Conservation (phyloP, 768 basidiomycete genomes). For the Auriculariales sp. region DNA sequence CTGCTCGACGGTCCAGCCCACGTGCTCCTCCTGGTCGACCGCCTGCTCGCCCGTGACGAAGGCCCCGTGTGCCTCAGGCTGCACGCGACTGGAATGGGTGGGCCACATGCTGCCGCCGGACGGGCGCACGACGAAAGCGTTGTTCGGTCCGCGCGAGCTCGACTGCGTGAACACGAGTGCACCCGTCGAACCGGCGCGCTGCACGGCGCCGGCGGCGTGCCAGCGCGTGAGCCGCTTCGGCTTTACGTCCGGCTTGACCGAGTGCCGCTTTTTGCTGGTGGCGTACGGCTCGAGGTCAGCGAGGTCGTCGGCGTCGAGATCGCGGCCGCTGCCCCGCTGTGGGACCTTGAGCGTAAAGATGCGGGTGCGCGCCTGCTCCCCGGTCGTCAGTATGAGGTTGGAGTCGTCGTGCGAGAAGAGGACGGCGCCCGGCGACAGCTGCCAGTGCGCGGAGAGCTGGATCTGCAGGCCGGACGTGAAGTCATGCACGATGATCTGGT, state of each 20-base stretch:
- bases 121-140: conserved; percentile 48
- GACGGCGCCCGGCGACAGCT: conserved; percentile 54
- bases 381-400: conserved; percentile 58
- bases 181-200: conserved; percentile 35
- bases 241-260: not conserved
- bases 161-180: conserved; percentile 60
- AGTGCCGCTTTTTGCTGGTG: conserved; percentile 8
- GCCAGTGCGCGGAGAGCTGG: conserved; percentile 73
- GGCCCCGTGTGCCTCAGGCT: conserved; percentile 51
- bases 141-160: conserved; percentile 66
- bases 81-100: conserved; percentile 21
- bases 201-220: conserved; percentile 45
- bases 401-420: conserved; percentile 57
- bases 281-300: conserved; percentile 24
- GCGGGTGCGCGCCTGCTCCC: conserved; percentile 66
- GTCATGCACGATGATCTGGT: conserved; percentile 70
- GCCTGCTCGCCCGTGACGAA: conserved; percentile 39
- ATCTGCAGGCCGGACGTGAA: conserved; percentile 48
- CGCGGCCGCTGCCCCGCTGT: conserved; percentile 28
- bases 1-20: conserved; percentile 22
- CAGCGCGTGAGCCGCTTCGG: conserved; percentile 47
- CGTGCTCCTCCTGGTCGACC: conserved; percentile 44
- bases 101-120: conserved; percentile 31
- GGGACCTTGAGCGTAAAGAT: conserved; percentile 57
- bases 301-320: conserved; percentile 37